These are phyloP conservation scores for Penicillium sp. DNA, from an alignment of 2,329 filamentous ascomycete species.

Conservation along the genomic window DNA sequence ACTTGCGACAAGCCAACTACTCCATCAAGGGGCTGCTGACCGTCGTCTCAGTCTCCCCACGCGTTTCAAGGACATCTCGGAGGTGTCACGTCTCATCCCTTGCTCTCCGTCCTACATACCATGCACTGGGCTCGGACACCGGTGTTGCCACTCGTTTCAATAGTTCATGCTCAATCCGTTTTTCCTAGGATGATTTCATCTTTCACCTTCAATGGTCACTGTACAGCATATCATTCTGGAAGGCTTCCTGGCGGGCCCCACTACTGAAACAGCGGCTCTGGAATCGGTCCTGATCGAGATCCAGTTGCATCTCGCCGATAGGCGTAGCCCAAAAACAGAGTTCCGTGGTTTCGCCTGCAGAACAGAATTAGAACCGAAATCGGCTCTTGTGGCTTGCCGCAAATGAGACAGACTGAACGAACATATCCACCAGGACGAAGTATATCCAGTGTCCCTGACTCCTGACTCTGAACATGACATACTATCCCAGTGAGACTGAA, in stretches of 20 bases:
- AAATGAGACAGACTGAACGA: not conserved
- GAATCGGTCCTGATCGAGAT: slow-evolving; percentile 1
- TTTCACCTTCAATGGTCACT: not conserved
- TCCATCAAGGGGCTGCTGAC: slow-evolving; percentile 1
- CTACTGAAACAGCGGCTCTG: slow-evolving; percentile 16
- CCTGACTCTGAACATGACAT: no score
- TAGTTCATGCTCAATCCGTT: not conserved
- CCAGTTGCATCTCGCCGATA: slow-evolving; percentile 4
- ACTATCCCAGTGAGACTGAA: no score
- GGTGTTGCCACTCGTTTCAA: not conserved
- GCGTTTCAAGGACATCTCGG: not conserved
- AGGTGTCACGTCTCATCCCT: slow-evolving; percentile 1
- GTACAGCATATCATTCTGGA: not conserved
- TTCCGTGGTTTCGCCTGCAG: not conserved
- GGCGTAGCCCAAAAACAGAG: not conserved
- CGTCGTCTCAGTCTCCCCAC: not conserved
- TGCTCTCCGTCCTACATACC: not conserved
- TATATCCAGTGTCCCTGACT: not conserved
- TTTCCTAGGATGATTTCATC: not conserved
- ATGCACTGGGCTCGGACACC: not conserved
- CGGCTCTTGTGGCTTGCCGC: not conserved
- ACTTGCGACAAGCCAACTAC: not conserved
- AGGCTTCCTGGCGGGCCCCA: slow-evolving; percentile 5
- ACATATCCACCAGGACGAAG: no score
- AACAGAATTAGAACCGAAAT: not conserved